These are phyloP conservation scores for Mycena citricolor DNA, from an alignment of 1,284 basidiomycete species.

Conservation along the genomic window DNA sequence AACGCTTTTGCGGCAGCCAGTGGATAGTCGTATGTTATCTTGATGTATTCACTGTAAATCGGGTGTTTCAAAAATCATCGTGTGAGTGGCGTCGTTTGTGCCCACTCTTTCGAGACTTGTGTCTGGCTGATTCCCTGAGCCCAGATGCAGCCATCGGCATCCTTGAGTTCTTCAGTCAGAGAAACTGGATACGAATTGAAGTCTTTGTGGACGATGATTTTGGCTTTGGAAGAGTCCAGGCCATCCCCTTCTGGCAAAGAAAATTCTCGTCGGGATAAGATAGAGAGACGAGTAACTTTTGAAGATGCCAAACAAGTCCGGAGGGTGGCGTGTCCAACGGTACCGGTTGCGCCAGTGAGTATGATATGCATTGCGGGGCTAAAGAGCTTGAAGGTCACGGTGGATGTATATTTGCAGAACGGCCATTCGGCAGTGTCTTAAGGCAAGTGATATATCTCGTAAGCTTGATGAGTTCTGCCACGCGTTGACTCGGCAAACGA, in stretches of 20 bases:
- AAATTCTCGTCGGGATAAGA: conserved; percentile 30
- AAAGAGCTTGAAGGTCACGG: too few species aligned
- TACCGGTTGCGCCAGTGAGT: conserved; percentile 32
- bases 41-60: conserved; percentile 23
- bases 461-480: too few species aligned
- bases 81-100: not conserved
- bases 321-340: conserved; percentile 27
- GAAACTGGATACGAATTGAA: conserved; percentile 20
- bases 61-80: not conserved
- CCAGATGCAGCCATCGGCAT: conserved; percentile 31
- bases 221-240: conserved; percentile 24
- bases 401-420: too few species aligned
- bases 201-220: conserved; percentile 29
- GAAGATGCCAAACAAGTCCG: conserved; percentile 28
- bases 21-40: conserved; percentile 30
- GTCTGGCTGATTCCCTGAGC: conserved; percentile 30
- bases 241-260: conserved; percentile 20
- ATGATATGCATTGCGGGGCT: conserved; percentile 28
- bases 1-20: conserved; percentile 32
- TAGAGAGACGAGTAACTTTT: conserved; percentile 28
- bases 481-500: too few species aligned
- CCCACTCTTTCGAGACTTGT: conserved; percentile 26
- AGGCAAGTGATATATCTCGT: too few species aligned
- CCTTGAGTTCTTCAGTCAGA: conserved; percentile 27
- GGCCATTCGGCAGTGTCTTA: too few species aligned